phyloP scores from a whole-genome alignment of 2,329 filamentous ascomycete species.

The Colletotrichum tamarilloi region DNA sequence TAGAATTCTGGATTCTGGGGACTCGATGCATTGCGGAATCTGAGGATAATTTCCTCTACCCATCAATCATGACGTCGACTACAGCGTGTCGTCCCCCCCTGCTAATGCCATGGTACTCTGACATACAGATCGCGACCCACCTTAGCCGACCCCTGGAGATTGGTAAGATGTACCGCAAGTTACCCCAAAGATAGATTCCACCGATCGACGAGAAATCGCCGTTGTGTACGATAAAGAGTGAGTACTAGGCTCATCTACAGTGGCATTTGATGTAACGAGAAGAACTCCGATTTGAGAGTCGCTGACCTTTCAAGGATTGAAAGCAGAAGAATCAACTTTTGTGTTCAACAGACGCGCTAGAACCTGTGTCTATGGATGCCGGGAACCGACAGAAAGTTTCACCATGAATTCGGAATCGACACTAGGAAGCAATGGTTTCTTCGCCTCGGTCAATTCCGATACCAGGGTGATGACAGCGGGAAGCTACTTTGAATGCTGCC shows the following conservation, averaged over 20 bases:
- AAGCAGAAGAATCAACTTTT: background rate
- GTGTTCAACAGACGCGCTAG: background rate
- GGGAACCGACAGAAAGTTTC: background rate
- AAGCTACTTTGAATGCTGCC: background rate
- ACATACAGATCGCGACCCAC: conserved; percentile 21
- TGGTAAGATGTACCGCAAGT: background rate
- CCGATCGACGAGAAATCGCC: background rate
- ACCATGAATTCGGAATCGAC: background rate
- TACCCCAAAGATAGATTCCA: background rate
- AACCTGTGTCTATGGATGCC: background rate
- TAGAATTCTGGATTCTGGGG: background rate
- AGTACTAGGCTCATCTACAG: background rate
- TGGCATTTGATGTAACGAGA: background rate
- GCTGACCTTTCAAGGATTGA: background rate
- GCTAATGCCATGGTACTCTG: conserved; percentile 33
- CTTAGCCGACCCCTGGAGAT: background rate
- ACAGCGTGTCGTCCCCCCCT: background rate
- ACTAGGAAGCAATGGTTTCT: background rate
- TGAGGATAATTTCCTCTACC: background rate
- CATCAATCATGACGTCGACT: conserved; percentile 19
- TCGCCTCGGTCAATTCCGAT: background rate
- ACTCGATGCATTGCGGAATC: background rate
- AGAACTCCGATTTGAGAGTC: background rate
- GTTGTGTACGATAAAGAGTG: background rate
- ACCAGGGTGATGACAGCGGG: background rate